phyloP scores from a whole-genome alignment of 1,284 basidiomycete species.

The Trichosporon faecale region DNA sequence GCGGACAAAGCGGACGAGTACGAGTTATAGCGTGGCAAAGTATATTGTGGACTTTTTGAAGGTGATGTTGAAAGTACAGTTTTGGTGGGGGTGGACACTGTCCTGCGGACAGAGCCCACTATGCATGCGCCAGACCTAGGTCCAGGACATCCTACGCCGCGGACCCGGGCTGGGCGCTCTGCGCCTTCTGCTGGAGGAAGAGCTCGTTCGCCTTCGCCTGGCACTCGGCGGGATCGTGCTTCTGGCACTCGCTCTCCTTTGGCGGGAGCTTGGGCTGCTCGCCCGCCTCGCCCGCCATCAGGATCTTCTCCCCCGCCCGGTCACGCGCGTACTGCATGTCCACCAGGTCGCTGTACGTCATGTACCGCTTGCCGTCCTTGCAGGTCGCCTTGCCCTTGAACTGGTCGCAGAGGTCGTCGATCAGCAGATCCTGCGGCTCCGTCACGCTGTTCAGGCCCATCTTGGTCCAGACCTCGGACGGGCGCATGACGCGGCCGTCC shows the following conservation, averaged over 20 bases:
- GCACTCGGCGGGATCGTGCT: constrained; percentile 21
- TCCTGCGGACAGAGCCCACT: neutral
- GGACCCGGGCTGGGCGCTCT: constrained; percentile 11
- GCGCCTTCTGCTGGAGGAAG: constrained; percentile 20
- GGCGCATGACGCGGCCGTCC: constrained; percentile 43
- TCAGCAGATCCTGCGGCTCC: constrained; percentile 40
- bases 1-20: too few species aligned
- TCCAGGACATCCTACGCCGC: neutral
- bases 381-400: constrained; percentile 49
- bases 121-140: neutral
- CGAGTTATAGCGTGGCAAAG: constrained; percentile 2
- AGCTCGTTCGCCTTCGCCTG: constrained; percentile 24
- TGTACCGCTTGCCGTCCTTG: constrained; percentile 38
- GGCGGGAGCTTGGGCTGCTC: neutral
- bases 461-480: constrained; percentile 44
- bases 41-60: neutral
- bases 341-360: constrained; percentile 26
- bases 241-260: constrained; percentile 9
- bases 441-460: constrained; percentile 33
- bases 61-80: neutral
- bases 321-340: constrained; percentile 14
- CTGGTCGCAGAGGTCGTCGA: constrained; percentile 51
- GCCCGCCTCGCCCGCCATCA: neutral
- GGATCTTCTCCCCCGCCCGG: neutral
- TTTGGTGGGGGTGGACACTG: neutral